A percentile compares a stretch with the other conserved stretches of the same genome.
These are phyloP conservation scores for Auriculariales sp. DNA, from an alignment of 768 basidiomycete genomes.

Conservation along the genomic window DNA sequence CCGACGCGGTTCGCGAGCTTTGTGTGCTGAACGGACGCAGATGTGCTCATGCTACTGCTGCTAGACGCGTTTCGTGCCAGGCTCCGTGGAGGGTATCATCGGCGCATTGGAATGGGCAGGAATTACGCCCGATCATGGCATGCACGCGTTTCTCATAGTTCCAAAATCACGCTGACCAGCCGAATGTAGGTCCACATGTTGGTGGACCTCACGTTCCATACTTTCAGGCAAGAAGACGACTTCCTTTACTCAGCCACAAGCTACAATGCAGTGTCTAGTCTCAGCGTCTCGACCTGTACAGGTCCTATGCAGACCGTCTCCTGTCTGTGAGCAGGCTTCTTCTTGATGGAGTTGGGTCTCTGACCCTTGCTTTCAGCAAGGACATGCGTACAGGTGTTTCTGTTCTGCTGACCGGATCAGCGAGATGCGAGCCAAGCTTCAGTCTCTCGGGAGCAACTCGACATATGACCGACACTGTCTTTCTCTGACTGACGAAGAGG, in stretches of 20 bases:
- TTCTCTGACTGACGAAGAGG: conserved; percentile 77
- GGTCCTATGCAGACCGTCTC: conserved; percentile 51
- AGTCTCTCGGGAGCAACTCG: conserved; percentile 54
- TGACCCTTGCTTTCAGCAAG: conserved; percentile 42
- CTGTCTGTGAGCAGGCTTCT: conserved; percentile 40
- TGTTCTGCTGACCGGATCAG: conserved; percentile 63
- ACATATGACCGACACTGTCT: conserved; percentile 86
- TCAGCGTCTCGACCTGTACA: conserved; percentile 77
- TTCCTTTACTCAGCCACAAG: neutral
- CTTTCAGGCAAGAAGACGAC: conserved; percentile 43
- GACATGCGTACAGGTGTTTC: conserved; percentile 91
- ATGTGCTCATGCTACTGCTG: neutral
- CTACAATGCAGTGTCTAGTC: conserved; percentile 41
- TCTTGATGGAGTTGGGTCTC: neutral
- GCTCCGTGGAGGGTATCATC: conserved; percentile 70
- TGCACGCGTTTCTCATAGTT: conserved; percentile 9
- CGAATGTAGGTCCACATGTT: conserved; percentile 52
- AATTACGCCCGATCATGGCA: conserved; percentile 82
- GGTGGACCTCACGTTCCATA: conserved; percentile 74
- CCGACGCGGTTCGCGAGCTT: conserved; percentile 55
- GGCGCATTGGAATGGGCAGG: conserved; percentile 80
- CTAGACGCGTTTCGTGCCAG: conserved; percentile 69
- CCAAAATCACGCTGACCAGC: neutral
- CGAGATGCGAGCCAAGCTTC: conserved; percentile 52
- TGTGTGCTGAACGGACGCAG: neutral